Percentiles rank a stretch among this genome's conserved stretches.
phyloP scores from a whole-genome alignment of 176 grass and related monocot genomes.

The Leersia perrieri region DNA sequence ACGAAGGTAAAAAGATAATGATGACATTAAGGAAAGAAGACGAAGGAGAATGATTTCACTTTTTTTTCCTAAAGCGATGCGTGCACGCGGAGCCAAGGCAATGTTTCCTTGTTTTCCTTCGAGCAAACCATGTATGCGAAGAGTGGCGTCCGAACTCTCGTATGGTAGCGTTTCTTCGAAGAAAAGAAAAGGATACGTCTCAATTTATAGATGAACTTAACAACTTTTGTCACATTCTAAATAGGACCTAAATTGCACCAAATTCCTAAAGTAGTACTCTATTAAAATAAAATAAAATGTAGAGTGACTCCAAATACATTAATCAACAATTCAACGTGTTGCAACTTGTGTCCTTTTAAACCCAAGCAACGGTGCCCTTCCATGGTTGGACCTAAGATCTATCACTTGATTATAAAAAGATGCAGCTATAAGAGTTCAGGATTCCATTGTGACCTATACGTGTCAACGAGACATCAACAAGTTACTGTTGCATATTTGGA shows the following conservation, averaged over 20 bases:
- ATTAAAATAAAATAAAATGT: background rate
- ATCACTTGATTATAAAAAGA: background rate
- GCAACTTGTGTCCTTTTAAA: background rate
- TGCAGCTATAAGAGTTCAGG: background rate
- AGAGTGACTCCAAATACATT: background rate
- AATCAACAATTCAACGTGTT: background rate
- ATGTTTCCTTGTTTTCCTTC: too few species aligned
- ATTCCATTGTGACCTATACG: background rate
- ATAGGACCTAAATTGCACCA: background rate
- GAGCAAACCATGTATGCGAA: too few species aligned
- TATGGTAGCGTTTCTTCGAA: too few species aligned
- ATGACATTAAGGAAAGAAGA: too few species aligned
- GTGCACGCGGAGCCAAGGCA: too few species aligned
- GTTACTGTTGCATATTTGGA: background rate
- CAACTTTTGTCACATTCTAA: background rate
- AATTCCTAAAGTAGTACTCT: background rate
- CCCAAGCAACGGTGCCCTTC: background rate
- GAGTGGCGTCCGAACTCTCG: too few species aligned
- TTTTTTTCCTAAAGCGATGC: too few species aligned
- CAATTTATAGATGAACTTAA: background rate
- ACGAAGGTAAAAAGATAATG: too few species aligned
- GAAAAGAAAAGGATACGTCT: too few species aligned
- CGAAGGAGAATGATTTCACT: too few species aligned
- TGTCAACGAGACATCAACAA: background rate
- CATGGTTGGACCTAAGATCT: background rate